Evolutionary conservation across 768 basidiomycete species (phyloP).

Genomic region (Lactarius psammicola): DNA sequence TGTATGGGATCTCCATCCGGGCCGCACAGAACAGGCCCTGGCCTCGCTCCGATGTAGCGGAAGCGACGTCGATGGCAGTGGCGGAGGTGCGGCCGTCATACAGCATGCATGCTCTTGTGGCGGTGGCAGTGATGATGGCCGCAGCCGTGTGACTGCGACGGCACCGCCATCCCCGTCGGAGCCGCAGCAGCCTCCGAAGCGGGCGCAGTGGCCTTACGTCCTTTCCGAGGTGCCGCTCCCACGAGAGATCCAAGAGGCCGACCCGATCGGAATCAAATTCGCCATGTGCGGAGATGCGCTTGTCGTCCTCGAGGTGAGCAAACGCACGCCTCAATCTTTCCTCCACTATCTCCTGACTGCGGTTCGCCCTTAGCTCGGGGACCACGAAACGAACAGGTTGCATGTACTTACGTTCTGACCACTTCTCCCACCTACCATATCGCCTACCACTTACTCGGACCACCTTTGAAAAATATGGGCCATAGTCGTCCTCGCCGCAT

Average conservation of each 20-base stretch:
- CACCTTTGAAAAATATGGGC: too few relatives aligned
- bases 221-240: constrained; percentile 1
- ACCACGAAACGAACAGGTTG: constrained; percentile 2
- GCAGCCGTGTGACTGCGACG: not conserved
- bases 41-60: not conserved
- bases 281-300: constrained; percentile 11
- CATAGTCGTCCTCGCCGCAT: not conserved
- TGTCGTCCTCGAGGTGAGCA: constrained; percentile 6
- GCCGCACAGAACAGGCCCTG: not conserved
- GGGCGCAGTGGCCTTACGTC: not conserved
- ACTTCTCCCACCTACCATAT: not conserved
- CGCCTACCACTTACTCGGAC: not conserved
- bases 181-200: not conserved
- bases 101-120: not conserved
- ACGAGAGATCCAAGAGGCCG: constrained; percentile 5
- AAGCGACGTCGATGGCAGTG: not conserved
- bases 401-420: constrained; percentile 3
- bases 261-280: constrained; percentile 9
- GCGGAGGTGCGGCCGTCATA: not conserved
- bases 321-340: not conserved
- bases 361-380: not conserved
- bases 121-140: too few relatives aligned
- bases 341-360: not conserved
- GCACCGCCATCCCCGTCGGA: not conserved
- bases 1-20: constrained; percentile 3